Evolutionary conservation across 2,329 filamentous ascomycete species (phyloP).

Genomic region (Beauveria sp.): DNA sequence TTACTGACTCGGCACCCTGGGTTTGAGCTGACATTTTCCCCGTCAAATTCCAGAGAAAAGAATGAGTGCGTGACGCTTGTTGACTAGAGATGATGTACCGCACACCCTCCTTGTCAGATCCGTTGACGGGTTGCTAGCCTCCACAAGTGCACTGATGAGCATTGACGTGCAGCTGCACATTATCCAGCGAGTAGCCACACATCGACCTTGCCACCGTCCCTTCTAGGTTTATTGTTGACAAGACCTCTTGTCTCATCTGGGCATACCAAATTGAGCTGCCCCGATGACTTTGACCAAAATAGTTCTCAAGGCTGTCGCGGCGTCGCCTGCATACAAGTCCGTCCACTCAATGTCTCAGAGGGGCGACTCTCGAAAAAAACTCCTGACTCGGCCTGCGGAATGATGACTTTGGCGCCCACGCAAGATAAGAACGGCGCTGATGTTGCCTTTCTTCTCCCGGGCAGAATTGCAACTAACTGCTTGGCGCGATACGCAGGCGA

Average conservation of each 20-base stretch:
- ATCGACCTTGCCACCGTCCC: background rate
- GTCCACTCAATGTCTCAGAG: background rate
- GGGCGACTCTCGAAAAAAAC: background rate
- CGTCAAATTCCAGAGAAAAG: background rate
- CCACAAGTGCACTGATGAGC: slow-evolving; percentile 1
- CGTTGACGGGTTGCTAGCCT: background rate
- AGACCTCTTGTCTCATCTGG: slow-evolving; percentile 1
- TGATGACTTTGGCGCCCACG: background rate
- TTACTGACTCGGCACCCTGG: background rate
- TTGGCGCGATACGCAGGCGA: background rate
- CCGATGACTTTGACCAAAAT: background rate
- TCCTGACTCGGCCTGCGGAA: slow-evolving; percentile 3
- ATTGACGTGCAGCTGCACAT: slow-evolving; percentile 10
- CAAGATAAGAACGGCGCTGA: background rate
- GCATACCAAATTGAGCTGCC: background rate
- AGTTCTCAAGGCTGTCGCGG: background rate
- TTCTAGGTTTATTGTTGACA: background rate
- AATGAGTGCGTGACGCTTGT: background rate
- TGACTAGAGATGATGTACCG: background rate
- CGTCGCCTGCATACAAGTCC: background rate
- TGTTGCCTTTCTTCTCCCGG: background rate
- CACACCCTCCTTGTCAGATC: slow-evolving; percentile 6
- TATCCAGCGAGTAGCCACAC: background rate
- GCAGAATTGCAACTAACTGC: background rate
- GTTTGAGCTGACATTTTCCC: background rate